Percentiles rank a stretch among this genome's conserved stretches.
Conservation (phyloP, 1,139 yeast species). For the Meyerozyma guilliermondii region DNA sequence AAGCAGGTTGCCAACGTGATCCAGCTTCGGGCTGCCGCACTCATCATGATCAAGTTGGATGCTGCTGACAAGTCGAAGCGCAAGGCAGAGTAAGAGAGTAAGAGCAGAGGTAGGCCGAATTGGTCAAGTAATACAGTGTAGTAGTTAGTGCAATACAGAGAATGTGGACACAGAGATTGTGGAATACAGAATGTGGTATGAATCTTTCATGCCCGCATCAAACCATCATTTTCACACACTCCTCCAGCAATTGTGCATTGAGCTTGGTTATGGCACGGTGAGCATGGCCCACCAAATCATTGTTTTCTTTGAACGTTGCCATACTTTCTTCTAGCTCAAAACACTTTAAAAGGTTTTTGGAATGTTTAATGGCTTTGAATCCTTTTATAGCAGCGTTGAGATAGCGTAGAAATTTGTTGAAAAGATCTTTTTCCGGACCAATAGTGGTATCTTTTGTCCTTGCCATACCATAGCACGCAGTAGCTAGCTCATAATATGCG, state of each 20-base stretch:
- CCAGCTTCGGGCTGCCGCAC: conserved; percentile 83
- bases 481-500: conserved; percentile 36
- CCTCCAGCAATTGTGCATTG: not conserved
- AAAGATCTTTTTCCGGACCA: conserved; percentile 10
- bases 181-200: no score
- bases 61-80: conserved; percentile 49
- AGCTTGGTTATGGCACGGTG: not conserved
- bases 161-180: no score
- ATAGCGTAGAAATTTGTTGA: conserved; percentile 26
- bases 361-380: conserved; percentile 28
- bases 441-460: conserved; percentile 8
- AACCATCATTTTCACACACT: not conserved
- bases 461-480: conserved; percentile 18
- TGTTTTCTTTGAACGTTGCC: conserved; percentile 11
- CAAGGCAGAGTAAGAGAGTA: conserved; percentile 1
- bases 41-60: conserved; percentile 74
- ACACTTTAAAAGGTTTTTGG: conserved; percentile 24
- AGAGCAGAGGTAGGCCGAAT: no score
- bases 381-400: conserved; percentile 42
- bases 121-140: no score
- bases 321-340: conserved; percentile 32
- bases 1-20: conserved; percentile 89
- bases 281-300: not conserved
- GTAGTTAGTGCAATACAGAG: no score
- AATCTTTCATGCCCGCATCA: not conserved